Evolutionary conservation across 1,139 yeast genomes (phyloP), one percentile per base, ranked within the genome.

Genomic region (Taiozyma sp.): DNA sequence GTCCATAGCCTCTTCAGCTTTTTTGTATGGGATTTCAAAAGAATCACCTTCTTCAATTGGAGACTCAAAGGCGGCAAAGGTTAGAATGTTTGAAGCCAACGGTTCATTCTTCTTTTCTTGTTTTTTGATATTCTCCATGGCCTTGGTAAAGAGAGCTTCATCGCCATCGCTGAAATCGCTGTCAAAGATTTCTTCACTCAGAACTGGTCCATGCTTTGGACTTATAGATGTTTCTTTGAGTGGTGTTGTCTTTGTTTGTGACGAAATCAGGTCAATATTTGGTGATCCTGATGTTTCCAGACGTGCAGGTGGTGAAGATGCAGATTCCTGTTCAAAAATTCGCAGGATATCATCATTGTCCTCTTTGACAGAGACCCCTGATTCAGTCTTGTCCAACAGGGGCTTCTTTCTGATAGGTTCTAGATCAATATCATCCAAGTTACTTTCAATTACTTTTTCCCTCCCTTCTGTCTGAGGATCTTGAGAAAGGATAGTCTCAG

Each of bases 1-100:
- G 4, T 57, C 55, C 57, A 55, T 53, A 3, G 48, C 57, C 7
- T 39, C 41, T 5, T 41, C 45, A 4, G 56, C 59, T 16, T 50
- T 50, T 7, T 47, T 21, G 4, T 43, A 28, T 0, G 53, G 53
- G 9, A 26, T 26, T 35, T 29, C 34, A 11, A 42, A 49, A 5
- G 45, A 43, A 28, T 41, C 44, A 1, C 40, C 13, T 9, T 11
- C n/a, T 3, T 21, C 19, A 14, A 35, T 45, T 24, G 28, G 37
- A 0, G 13, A 30, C 14, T 46, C 60, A 44, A 40, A 57, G 1
- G 56, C 56, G 10, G 47, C 53, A 44, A 56, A 54, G 6, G 45
- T 47, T 6, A 57, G 44, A 28, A 56, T 50, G 26, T 43, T 48
- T 8, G 44, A 24, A 8, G 43, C 35, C 34, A 45, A 21, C 11